Evolutionary conservation across 2,329 filamentous ascomycete genomes (phyloP).

Genomic region (Aspergillus sp.): DNA sequence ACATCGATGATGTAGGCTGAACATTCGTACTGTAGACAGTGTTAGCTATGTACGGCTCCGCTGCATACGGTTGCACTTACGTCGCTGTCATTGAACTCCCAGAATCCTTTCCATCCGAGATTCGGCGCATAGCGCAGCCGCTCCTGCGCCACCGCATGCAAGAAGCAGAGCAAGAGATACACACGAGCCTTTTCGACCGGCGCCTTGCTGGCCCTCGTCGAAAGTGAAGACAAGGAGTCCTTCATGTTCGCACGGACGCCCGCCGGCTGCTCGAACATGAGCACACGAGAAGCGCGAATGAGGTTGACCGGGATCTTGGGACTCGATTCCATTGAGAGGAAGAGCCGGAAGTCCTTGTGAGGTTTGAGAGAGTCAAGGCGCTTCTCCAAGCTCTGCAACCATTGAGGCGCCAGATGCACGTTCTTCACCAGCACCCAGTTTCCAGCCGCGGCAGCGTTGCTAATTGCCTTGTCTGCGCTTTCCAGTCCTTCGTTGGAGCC

Average conservation of each 20-base stretch:
- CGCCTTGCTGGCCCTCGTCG: slow-evolving; percentile 63
- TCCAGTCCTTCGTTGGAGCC: slow-evolving; percentile 90
- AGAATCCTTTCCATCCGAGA: slow-evolving; percentile 96
- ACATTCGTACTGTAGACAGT: slow-evolving; percentile 72
- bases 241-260: slow-evolving; percentile 98
- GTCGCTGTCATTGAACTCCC: slow-evolving; percentile 99
- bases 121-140: slow-evolving; percentile 86
- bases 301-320: slow-evolving; percentile 95
- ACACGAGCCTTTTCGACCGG: slow-evolving; percentile 85
- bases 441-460: slow-evolving; percentile 79
- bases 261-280: slow-evolving; percentile 97
- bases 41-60: slow-evolving; percentile 12
- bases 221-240: slow-evolving; percentile 79
- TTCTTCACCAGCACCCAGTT: slow-evolving; percentile 99
- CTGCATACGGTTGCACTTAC: slow-evolving; percentile 52
- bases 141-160: slow-evolving; percentile 94
- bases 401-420: slow-evolving; percentile 88
- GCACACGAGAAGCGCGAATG: slow-evolving; percentile 79
- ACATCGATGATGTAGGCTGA: slow-evolving; percentile 91
- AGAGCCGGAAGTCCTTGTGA: slow-evolving; percentile 83
- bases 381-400: slow-evolving; percentile 96
- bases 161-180: slow-evolving; percentile 83
- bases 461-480: slow-evolving; percentile 90
- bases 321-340: slow-evolving; percentile 96
- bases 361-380: slow-evolving; percentile 91